Evolutionary conservation across 192 early-diverging fungal species (phyloP), one percentile per base, ranked within the genome.

Genomic region (Rhizophlyctis rosea): DNA sequence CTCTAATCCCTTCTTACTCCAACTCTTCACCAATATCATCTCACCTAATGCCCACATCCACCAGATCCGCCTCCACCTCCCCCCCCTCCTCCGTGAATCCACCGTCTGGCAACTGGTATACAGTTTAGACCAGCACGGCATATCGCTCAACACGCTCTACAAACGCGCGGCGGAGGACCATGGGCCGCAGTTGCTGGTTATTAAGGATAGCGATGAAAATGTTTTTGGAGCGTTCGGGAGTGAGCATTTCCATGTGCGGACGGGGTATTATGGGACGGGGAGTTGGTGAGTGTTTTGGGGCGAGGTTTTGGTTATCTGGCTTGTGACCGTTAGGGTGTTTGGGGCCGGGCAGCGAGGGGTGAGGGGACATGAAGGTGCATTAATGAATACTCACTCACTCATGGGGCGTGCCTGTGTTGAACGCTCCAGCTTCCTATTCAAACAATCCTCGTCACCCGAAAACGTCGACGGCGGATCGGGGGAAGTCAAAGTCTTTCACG

Each of bases 121-220:
- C 71, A 91, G 89, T 50, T 77, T 96, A 49, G 94, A 97, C 57
- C 90, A 95, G 67, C 93, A 98, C 68, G 96, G 96, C 3, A 91
- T 92, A 54, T 90, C 86, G 64, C 75, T 98, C 50, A 76, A 87
- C 52, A 95, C 94, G 1, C 77, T 98, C 64, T 91, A 89, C 66
- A 32, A 56, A 54, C 55, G 57, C 60, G n/a, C n/a, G n/a, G 18
- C 25, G 33, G 49, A 61, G 35, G 24, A 3, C 4, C 34, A 57
- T 27, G 69, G 70, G 31, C 66, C 59, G n/a, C 61, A 57, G n/a
- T 23, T 82, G 44, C 33, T 67, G 21, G 72, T 64, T 1, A 72
- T 82, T 24, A 53, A 65, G 50, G 70, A 77, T 48, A 47, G 14
- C 0, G 49, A 70, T 27, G 71, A 57, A 31, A n/a, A 52, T 1